Base-by-base conservation (phyloP, 148 eudicot species). In the Agrostemma githago region DNA sequence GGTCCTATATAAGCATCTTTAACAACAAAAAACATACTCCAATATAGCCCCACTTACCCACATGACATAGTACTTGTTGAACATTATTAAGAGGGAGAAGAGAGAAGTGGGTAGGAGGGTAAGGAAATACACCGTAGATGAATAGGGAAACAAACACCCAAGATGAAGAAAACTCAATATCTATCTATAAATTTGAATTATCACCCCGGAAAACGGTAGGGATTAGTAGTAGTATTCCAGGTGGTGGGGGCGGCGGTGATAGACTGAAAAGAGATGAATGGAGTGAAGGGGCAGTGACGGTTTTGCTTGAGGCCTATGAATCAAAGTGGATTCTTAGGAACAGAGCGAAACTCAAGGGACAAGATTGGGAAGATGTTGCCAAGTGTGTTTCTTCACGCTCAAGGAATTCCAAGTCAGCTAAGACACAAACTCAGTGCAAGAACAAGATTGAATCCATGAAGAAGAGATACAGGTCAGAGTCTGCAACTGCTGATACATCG, bases 331-430 rank as follows among this genome's bases (percentile, higher is more conserved):
- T 82, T 40, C 96, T 90, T 3, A 73, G 98, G 14, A 93, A 93
- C 76, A 76, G 98, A 40, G 98, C 98, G 8, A 93, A 93, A 74
- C 88, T 93, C 44, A 93, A 93, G 76, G 98, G 96, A 0, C 98
- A 90, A 42, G 98, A 93, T 63, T 93, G 98, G 98, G 98, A 93
- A 59, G 98, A 93, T 62, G 98, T 90, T 21, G 98, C 98, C 0
- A 87, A 79, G 70, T 79, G 81, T 54, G 98, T 93, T 41, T 93
- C 98, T 3, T 81, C 84, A 4, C 82, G 93, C 43, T 74, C 83
- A 19, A 78, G 73, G 60, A 70, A 69, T 21, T 80, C 81, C 16
- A 93, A 90, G 82, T 85, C 96, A 2, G 83, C 89, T 2, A 93
- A 90, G 81, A 90, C 98, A 5, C 96, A 85, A 69, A 90, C 98